A percentile compares a stretch with the other conserved stretches of the same genome.
Evolutionary conservation across 306 rosid genomes (phyloP).

Genomic region (Vigna hirtella): DNA sequence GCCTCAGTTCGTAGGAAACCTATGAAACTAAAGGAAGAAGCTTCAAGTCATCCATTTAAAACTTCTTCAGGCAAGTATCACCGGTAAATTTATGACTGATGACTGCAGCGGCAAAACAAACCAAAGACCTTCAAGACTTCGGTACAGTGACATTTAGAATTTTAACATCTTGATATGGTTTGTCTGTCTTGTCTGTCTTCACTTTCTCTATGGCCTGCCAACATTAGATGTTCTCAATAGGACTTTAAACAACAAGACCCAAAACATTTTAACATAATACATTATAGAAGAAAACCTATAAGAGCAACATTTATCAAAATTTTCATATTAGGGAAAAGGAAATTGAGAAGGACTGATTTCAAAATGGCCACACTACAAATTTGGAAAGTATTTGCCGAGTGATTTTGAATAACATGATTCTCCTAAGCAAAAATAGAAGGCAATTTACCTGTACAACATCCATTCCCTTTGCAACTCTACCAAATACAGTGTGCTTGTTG

Average conservation of each 20-base stretch:
- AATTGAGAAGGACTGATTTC: not conserved
- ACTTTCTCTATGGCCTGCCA: slow-evolving; percentile 90
- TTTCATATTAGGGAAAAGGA: slow-evolving; percentile 22
- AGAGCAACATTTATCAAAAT: slow-evolving; percentile 23
- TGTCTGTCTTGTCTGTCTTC: slow-evolving; percentile 85
- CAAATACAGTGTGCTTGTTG: slow-evolving; percentile 97
- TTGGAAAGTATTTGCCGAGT: slow-evolving; percentile 22
- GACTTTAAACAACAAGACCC: slow-evolving; percentile 10
- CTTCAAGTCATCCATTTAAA: slow-evolving; percentile 17
- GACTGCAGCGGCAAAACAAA: slow-evolving; percentile 2
- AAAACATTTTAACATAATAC: not conserved
- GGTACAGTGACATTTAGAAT: slow-evolving; percentile 94
- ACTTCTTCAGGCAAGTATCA: slow-evolving; percentile 23
- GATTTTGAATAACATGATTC: not conserved
- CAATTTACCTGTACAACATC: slow-evolving; percentile 91
- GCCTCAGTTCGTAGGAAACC: slow-evolving; percentile 16
- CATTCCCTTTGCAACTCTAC: slow-evolving; percentile 94
- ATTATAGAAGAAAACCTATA: not conserved
- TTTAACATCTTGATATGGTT: slow-evolving; percentile 93
- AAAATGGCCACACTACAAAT: not conserved
- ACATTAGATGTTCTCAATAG: slow-evolving; percentile 33
- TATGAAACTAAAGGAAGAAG: slow-evolving; percentile 21
- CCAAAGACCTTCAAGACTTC: slow-evolving; percentile 66
- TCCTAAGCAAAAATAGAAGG: slow-evolving; percentile 22
- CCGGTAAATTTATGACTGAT: not conserved